Conservation (phyloP, 768 basidiomycete genomes). For the Auriscalpium orientale region DNA sequence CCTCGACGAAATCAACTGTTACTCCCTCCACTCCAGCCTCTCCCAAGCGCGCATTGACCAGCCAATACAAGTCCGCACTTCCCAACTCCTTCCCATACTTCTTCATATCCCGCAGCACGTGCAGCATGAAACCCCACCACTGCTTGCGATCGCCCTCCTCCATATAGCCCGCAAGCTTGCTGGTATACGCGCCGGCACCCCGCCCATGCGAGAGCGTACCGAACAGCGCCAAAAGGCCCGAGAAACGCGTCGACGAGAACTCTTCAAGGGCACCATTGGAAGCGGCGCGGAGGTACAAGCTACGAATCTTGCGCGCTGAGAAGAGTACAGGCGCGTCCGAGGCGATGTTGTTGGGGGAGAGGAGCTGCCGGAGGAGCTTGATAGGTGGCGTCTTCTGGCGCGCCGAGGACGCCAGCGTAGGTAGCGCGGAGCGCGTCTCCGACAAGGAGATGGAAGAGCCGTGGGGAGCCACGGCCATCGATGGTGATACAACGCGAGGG, state of each 20-base stretch:
- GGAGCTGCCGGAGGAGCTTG: conserved; percentile 8
- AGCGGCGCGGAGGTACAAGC: conserved; percentile 4
- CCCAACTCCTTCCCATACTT: conserved; percentile 22
- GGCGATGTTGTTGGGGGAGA: conserved; percentile 6
- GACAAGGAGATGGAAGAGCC: no score
- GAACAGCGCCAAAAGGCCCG: conserved; percentile 10
- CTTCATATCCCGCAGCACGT: conserved; percentile 39
- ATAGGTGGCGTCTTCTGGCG: conserved; percentile 2
- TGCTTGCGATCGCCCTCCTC: conserved; percentile 15
- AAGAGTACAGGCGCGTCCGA: conserved; percentile 1
- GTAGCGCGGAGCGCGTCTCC: neutral
- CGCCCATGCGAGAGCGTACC: conserved; percentile 9
- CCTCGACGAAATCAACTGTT: conserved; percentile 3
- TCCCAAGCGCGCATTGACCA: conserved; percentile 35
- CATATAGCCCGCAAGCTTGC: conserved; percentile 23
- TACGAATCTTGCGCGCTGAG: conserved; percentile 4
- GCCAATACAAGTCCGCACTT: conserved; percentile 54
- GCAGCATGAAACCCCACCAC: conserved; percentile 45
- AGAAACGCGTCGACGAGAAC: conserved; percentile 8
- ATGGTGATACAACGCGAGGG: no score
- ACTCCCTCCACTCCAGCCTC: neutral
- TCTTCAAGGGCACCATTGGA: conserved; percentile 1
- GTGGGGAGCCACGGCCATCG: no score
- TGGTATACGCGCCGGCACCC: neutral
- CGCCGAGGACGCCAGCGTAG: neutral